Percentiles rank a stretch among this genome's conserved stretches.
These are phyloP conservation scores for Lenzites betulinus DNA, from an alignment of 768 basidiomycete genomes.

Conservation along the genomic window DNA sequence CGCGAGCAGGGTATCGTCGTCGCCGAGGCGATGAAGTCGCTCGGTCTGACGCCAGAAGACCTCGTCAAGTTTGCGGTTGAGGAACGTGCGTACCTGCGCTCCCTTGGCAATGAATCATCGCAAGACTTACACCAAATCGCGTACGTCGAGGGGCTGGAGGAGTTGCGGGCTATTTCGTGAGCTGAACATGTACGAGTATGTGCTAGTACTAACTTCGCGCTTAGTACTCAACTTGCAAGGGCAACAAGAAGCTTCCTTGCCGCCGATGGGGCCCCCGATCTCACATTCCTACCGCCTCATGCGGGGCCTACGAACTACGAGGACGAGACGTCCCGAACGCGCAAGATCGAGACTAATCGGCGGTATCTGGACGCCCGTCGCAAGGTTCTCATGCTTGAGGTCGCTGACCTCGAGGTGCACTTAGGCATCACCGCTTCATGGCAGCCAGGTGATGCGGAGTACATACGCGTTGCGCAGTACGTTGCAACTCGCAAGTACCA, in stretches of 20 bases:
- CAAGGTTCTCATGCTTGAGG: slow-evolving; percentile 19
- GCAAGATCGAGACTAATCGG: slow-evolving; percentile 28
- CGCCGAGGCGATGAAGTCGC: slow-evolving; percentile 13
- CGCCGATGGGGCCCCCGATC: neutral
- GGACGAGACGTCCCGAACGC: slow-evolving; percentile 4
- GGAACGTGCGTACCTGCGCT: slow-evolving; percentile 31
- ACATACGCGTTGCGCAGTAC: slow-evolving; percentile 20
- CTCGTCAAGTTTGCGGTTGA: slow-evolving; percentile 27
- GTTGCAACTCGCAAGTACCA: slow-evolving; percentile 27
- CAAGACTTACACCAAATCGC: slow-evolving; percentile 31
- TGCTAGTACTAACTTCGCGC: neutral
- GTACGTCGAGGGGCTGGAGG: slow-evolving; percentile 36
- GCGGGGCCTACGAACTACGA: neutral
- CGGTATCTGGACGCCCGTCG: slow-evolving; percentile 18
- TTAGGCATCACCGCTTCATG: slow-evolving; percentile 33
- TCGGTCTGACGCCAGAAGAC: slow-evolving; percentile 22
- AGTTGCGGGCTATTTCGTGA: slow-evolving; percentile 18
- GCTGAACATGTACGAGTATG: slow-evolving; percentile 1
- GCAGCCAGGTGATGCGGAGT: slow-evolving; percentile 29
- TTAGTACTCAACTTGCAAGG: neutral
- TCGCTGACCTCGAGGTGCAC: too few species aligned
- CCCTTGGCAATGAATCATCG: slow-evolving; percentile 29
- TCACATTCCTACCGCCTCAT: neutral
- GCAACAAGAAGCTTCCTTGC: neutral
- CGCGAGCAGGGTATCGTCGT: slow-evolving; percentile 11